Evolutionary conservation across 768 basidiomycete genomes (phyloP).

Genomic region (Termitomyces heimii): DNA sequence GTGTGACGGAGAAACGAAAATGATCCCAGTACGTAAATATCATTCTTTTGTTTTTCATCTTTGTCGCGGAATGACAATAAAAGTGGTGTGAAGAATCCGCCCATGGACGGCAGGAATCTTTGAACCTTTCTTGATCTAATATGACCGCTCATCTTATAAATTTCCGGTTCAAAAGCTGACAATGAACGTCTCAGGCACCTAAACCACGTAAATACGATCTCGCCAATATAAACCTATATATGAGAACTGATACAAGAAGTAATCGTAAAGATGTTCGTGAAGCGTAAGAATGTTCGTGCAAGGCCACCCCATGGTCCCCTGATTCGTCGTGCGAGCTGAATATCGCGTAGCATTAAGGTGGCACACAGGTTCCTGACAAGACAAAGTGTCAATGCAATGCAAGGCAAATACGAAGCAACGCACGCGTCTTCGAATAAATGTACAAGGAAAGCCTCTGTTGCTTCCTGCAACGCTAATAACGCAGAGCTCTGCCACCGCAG

Average conservation of each 20-base stretch:
- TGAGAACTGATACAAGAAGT: constrained; percentile 14
- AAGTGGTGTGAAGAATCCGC: constrained; percentile 71
- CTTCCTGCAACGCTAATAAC: constrained; percentile 91
- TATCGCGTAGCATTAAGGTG: constrained; percentile 96
- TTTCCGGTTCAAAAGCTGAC: constrained; percentile 1
- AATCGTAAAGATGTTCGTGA: constrained; percentile 5
- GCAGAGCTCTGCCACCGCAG: constrained; percentile 96
- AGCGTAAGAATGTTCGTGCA: constrained; percentile 28
- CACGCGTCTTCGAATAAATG: constrained; percentile 98
- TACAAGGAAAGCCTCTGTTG: constrained; percentile 90
- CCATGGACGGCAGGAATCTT: constrained; percentile 38
- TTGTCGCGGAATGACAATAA: constrained; percentile 57
- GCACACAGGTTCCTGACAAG: constrained; percentile 82
- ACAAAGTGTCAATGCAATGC: constrained; percentile 2
- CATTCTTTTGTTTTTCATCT: neutral
- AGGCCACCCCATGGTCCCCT: constrained; percentile 85
- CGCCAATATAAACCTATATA: no score
- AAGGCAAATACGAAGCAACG: constrained; percentile 41
- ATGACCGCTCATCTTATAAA: constrained; percentile 44
- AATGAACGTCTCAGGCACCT: neutral
- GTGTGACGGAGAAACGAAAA: constrained; percentile 5
- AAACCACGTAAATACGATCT: constrained; percentile 4
- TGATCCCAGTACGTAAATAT: constrained; percentile 16
- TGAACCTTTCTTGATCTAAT: constrained; percentile 90
- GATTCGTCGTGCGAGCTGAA: constrained; percentile 93